These are phyloP conservation scores for Cercophora samala DNA, from an alignment of 495 filamentous ascomycete species.

Conservation along the genomic window DNA sequence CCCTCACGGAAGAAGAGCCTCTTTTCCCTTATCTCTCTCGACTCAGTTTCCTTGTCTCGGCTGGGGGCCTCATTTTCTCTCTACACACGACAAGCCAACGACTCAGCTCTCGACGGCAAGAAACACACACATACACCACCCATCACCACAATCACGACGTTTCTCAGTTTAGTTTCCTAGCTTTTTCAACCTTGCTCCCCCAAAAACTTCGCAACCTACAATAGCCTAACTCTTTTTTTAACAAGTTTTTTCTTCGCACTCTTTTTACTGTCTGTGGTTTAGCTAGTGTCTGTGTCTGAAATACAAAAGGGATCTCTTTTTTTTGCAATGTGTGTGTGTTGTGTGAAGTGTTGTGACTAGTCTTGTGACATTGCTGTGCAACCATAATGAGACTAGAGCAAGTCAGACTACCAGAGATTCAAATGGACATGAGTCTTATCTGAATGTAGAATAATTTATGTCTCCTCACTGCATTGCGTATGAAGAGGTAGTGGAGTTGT, in stretches of 20 bases:
- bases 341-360: no score
- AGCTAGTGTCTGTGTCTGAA: slow-evolving; percentile 25
- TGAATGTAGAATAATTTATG: no score
- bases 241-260: slow-evolving; percentile 3
- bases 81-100: background rate
- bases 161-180: slow-evolving; percentile 18
- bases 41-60: background rate
- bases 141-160: background rate
- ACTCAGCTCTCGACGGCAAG: background rate
- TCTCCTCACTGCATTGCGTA: no score
- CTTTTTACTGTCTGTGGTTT: slow-evolving; percentile 14
- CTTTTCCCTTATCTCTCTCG: background rate
- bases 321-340: background rate
- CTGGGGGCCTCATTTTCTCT: background rate
- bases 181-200: background rate
- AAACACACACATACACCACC: slow-evolving; percentile 13
- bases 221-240: slow-evolving; percentile 10
- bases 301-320: slow-evolving; percentile 20
- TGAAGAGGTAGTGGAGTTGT: background rate
- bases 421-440: no score
- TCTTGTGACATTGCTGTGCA: no score
- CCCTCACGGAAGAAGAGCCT: background rate
- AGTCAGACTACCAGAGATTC: no score
- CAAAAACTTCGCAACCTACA: slow-evolving; percentile 1
- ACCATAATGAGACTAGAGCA: no score